Conservation (phyloP, 129 eudicot genomes). For the Solidago caesia region DNA sequence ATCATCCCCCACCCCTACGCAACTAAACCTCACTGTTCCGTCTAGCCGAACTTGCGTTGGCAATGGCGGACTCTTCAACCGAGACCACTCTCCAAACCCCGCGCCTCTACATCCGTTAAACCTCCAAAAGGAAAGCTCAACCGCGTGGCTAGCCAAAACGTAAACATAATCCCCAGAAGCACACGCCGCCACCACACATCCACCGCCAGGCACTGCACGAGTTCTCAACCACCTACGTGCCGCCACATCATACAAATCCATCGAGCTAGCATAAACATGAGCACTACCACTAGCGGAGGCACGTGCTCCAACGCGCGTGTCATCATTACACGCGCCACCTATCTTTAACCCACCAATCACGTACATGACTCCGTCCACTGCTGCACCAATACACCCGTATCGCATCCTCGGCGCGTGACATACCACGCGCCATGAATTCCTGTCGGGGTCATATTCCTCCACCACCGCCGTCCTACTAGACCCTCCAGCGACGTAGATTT, state of each 20-base stretch:
- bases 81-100: conserved; percentile 69
- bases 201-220: conserved; percentile 69
- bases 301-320: conserved; percentile 27
- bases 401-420: conserved; percentile 64
- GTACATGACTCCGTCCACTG: conserved; percentile 64
- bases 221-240: conserved; percentile 69
- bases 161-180: conserved; percentile 51
- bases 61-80: conserved; percentile 72
- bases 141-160: conserved; percentile 76
- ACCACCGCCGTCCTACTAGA: conserved; percentile 51
- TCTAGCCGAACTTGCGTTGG: conserved; percentile 71
- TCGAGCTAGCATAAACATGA: conserved; percentile 68
- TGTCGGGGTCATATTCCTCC: conserved; percentile 66
- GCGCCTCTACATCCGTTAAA: conserved; percentile 39
- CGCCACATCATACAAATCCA: conserved; percentile 81
- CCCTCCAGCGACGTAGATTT: conserved; percentile 78
- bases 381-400: conserved; percentile 73
- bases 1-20: conserved; percentile 72
- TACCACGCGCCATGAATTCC: conserved; percentile 65
- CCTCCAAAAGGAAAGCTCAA: conserved; percentile 87
- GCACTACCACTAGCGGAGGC: conserved; percentile 34
- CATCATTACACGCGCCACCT: conserved; percentile 29
- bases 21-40: conserved; percentile 72
- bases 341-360: conserved; percentile 75
- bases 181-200: conserved; percentile 90